Percentiles rank a stretch among this genome's conserved stretches.
phyloP scores from a whole-genome alignment of 2,329 filamentous ascomycete species.

The Chaetoscypha palmicola region DNA sequence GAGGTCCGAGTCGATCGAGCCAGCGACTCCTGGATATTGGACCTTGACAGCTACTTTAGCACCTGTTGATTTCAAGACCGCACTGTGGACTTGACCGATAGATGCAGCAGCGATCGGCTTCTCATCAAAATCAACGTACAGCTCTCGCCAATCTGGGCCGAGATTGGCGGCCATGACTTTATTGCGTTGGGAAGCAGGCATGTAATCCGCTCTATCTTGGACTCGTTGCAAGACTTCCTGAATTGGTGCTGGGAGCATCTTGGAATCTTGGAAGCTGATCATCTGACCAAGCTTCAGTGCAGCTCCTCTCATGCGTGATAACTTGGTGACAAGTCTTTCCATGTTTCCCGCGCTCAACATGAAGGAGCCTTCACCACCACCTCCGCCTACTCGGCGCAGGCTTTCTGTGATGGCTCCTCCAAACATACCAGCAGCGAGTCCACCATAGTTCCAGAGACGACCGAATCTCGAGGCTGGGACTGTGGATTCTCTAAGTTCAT shows the following conservation, averaged over 20 bases:
- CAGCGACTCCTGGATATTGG: conserved; percentile 92
- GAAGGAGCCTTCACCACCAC: conserved; percentile 62
- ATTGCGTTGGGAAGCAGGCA: conserved; percentile 90
- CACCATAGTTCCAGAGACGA: conserved; percentile 89
- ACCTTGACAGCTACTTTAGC: conserved; percentile 87
- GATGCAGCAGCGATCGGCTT: conserved; percentile 91
- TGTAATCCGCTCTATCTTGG: conserved; percentile 95
- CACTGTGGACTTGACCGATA: conserved; percentile 92
- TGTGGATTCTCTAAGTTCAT: conserved; percentile 77
- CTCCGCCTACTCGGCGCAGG: conserved; percentile 70
- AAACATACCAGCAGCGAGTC: conserved; percentile 90
- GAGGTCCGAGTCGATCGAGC: conserved; percentile 93
- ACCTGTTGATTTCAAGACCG: conserved; percentile 67
- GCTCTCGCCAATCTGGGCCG: conserved; percentile 73
- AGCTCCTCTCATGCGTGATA: conserved; percentile 93
- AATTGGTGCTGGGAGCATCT: conserved; percentile 82
- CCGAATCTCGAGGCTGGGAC: conserved; percentile 84
- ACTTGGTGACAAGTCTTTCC: conserved; percentile 83
- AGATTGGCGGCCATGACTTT: conserved; percentile 73
- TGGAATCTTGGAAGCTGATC: conserved; percentile 96
- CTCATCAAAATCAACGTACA: conserved; percentile 82
- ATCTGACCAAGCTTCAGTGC: conserved; percentile 97
- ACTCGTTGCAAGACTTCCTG: conserved; percentile 88
- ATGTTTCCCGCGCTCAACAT: conserved; percentile 87
- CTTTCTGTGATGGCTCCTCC: conserved; percentile 84